Evolutionary conservation across 164 flowering plant genomes (phyloP), one percentile per base, ranked within the genome.

Genomic region (Chimonanthus salicifolius): DNA sequence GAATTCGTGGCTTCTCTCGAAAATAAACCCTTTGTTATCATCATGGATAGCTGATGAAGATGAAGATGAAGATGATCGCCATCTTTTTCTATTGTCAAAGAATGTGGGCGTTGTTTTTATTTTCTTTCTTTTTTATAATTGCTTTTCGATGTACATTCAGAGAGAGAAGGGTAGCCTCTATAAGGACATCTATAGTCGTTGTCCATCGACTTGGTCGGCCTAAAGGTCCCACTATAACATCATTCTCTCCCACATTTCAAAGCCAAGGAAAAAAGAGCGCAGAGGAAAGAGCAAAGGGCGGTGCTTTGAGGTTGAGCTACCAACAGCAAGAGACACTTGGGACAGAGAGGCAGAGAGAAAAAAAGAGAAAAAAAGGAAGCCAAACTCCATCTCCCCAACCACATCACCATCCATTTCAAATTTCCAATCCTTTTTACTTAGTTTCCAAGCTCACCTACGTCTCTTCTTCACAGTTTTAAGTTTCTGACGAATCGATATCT

Each of bases 371-470:
- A 15, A 66, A 66, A 62, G 33, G 4, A 13, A 11, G 44, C 13
- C 43, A 5, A 18, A 8, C 60, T 3, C 45, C 5, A 3, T 18
- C 45, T 13, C 45, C 18, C 68, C 3, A 65, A 4, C 68, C 7
- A 5, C 49, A 66, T 66, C 68, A 46, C n/a, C 66, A 20, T 18
- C 65, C 7, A 3, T 7, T 20, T 7, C 18, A 5, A 20, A 33
- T 47, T 47, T 64, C 68, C 46, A 45, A 51, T 45, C 46, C 44
- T 63, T 33, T 18, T 66, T 45, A 45, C 68, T 66, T 66, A 15
- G 49, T 66, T 66, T 66, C 49, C 44, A 66, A 66, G 68, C 68
- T 66, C 68, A 66, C 68, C 49, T 48, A 66, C 68, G 15, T 66
- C 68, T 45, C n/a, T 43, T 47, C 67, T 63, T 6, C 67, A 5